Conservation (phyloP, 1,139 yeast genomes). For the Zygoascus sp. region DNA sequence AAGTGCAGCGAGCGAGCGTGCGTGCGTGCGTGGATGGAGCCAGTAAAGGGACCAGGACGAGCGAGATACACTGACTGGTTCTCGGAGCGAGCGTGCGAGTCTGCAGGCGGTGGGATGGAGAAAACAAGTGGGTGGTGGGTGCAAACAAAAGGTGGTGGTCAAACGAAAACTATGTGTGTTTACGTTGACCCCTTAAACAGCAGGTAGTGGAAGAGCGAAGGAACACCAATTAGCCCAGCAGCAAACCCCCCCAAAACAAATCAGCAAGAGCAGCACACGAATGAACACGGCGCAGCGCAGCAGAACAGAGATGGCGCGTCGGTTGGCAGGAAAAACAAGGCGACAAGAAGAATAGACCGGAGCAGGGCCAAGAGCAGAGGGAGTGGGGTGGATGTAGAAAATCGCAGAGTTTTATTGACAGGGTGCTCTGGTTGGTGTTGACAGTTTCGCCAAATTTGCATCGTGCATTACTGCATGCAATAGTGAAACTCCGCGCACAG, state of each 20-base stretch:
- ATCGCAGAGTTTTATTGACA: background rate
- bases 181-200: constrained; percentile 1
- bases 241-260: no score
- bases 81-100: no score
- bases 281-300: no score
- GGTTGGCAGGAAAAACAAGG: background rate
- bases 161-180: background rate
- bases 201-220: no score
- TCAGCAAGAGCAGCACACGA: background rate
- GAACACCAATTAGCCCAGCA: no score
- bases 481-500: background rate
- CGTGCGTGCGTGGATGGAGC: no score
- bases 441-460: background rate
- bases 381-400: background rate
- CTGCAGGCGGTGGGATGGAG: no score
- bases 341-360: background rate
- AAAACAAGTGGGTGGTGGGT: no score
- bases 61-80: no score
- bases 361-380: background rate
- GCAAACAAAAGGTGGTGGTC: background rate
- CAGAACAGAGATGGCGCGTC: no score
- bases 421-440: background rate
- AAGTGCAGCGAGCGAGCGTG: no score
- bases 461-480: background rate
- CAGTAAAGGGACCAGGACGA: no score